Base-by-base conservation (phyloP, 129 eudicot species). In the Flaveria bidentis region DNA sequence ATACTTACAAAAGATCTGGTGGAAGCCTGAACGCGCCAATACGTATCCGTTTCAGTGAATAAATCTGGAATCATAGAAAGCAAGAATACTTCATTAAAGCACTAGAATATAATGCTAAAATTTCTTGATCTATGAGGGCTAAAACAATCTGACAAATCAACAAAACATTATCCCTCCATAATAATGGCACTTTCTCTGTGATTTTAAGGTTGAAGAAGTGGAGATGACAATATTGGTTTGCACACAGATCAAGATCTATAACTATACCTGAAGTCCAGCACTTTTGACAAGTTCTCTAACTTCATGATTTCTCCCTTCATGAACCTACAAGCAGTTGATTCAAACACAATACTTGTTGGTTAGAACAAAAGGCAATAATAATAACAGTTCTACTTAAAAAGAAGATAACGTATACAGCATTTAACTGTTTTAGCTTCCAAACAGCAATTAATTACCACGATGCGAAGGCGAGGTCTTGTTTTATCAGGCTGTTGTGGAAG, bases 241-340 rank as follows among this genome's bases (percentile, higher is more conserved):
- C 33, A 39, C 26, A 69, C 16, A 17, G 30, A 58, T 41, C 11
- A 74, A 62, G 70, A 72, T 64, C 49, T 25, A 20, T 69, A 76
- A 79, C 69, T 69, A 55, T 76, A 91, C 99, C 97, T 84, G 86
- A 80, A 94, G 97, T 78, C 96, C 99, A 77, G 99, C 99, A 86
- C 86, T 82, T 91, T 89, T 94, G 25, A 94, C 96, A 80, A 94
- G 96, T 76, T 94, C 97, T 71, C 99, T 86, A 61, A 94, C 99
- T 90, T 94, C 99, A 84, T 94, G 99, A 80, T 89, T 91, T 83
- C 99, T 85, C 71, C 99, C 99, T 79, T 94, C 99, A 23, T 94
- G 97, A 79, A 94, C 97, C 99, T 91, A 80, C 33, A 82, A 18
- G 23, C 23, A 49, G 47, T 75, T 6, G 13, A 26, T 46, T 45